phyloP scores from a whole-genome alignment of 1,139 yeast genomes.

The Nakaseomyces nivariensis region DNA sequence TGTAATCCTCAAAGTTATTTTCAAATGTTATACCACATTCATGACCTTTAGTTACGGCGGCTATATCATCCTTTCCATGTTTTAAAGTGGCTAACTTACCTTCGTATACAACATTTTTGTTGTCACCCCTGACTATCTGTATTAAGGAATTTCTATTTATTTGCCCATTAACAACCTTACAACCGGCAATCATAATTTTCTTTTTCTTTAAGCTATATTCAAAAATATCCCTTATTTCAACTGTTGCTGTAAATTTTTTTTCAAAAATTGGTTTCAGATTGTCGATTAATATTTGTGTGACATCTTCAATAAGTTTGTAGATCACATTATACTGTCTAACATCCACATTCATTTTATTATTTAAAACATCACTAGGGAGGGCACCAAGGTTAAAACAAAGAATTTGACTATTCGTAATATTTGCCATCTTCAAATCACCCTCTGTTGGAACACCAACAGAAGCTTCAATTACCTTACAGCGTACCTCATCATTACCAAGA shows the following conservation, averaged over 20 bases:
- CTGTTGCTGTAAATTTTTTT: slow-evolving; percentile 57
- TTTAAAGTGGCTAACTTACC: slow-evolving; percentile 71
- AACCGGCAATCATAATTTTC: slow-evolving; percentile 69
- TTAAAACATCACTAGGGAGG: slow-evolving; percentile 53
- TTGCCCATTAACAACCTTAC: slow-evolving; percentile 66
- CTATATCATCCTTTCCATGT: slow-evolving; percentile 72
- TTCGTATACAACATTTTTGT: slow-evolving; percentile 43
- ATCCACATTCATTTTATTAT: slow-evolving; percentile 54
- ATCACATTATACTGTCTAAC: slow-evolving; percentile 68
- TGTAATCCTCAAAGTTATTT: slow-evolving; percentile 53
- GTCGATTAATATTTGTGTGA: slow-evolving; percentile 53
- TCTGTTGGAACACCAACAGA: slow-evolving; percentile 86
- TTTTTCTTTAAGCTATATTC: slow-evolving; percentile 49
- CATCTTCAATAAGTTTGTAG: slow-evolving; percentile 79
- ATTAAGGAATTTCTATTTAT: slow-evolving; percentile 51
- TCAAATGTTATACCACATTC: slow-evolving; percentile 85
- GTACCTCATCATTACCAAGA: slow-evolving; percentile 79
- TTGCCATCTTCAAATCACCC: slow-evolving; percentile 73
- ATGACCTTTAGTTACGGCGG: slow-evolving; percentile 69
- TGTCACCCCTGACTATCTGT: slow-evolving; percentile 48
- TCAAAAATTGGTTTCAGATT: slow-evolving; percentile 61
- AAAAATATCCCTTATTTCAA: slow-evolving; percentile 63
- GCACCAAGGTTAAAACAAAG: slow-evolving; percentile 64
- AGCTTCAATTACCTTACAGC: slow-evolving; percentile 53
- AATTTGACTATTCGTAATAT: slow-evolving; percentile 61